These are phyloP conservation scores for Quercus mongolica DNA, from an alignment of 306 rosid genomes.

Conservation along the genomic window DNA sequence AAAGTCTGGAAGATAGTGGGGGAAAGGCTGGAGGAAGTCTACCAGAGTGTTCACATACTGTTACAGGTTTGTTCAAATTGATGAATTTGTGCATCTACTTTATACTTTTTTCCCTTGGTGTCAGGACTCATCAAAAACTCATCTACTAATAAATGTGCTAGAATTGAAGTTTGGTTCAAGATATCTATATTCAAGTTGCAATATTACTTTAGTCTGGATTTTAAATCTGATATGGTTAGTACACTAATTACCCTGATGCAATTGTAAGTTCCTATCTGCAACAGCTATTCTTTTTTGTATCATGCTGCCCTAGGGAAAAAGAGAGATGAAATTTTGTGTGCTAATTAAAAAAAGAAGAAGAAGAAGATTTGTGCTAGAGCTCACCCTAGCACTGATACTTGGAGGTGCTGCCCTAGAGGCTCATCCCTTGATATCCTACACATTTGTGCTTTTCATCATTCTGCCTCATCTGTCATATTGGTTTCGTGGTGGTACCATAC, in stretches of 20 bases:
- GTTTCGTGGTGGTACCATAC: constrained; percentile 14
- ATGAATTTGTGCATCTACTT: constrained; percentile 4
- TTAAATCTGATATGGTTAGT: neutral
- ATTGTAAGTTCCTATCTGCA: neutral
- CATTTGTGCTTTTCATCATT: neutral
- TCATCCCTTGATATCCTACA: neutral
- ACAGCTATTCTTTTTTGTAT: neutral
- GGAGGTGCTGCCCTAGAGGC: constrained; percentile 16
- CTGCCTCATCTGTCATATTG: neutral
- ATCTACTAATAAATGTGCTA: too few species aligned
- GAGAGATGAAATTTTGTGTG: neutral
- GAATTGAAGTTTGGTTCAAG: neutral
- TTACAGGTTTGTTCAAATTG: constrained; percentile 47
- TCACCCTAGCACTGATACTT: neutral
- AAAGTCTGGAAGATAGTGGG: constrained; percentile 16
- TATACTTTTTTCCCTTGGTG: neutral
- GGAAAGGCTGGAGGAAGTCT: constrained; percentile 25
- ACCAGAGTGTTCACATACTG: constrained; percentile 25
- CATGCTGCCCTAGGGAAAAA: neutral
- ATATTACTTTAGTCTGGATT: neutral
- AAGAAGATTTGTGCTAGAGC: neutral
- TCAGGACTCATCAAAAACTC: neutral
- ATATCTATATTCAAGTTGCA: neutral
- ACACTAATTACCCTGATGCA: too few species aligned
- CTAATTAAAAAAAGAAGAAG: neutral